phyloP scores from a whole-genome alignment of 2,329 filamentous ascomycete species.

The Paecilomyces sp. region DNA sequence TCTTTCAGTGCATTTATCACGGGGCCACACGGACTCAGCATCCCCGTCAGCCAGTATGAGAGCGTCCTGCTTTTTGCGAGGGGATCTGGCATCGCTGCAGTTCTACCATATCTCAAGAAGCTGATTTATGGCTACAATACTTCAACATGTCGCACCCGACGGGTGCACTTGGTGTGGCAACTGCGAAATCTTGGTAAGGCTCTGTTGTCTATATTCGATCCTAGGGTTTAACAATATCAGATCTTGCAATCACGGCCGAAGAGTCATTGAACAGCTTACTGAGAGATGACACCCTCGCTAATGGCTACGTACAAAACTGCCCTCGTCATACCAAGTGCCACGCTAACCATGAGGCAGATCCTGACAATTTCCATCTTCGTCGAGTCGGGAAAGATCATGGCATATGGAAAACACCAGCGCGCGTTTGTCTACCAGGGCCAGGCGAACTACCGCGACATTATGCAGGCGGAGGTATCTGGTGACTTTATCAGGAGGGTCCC shows the following conservation, averaged over 20 bases:
- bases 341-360: conserved; percentile 11
- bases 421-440: conserved; percentile 14
- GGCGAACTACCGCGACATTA: conserved; percentile 13
- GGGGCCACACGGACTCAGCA: conserved; percentile 18
- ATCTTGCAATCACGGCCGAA: conserved; percentile 10
- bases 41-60: conserved; percentile 16
- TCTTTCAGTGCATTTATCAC: conserved; percentile 15
- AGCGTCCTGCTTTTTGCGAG: conserved; percentile 24
- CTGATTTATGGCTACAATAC: conserved; percentile 21
- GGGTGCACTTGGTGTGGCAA: conserved; percentile 23
- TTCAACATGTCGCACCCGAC: conserved; percentile 10
- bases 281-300: conserved; percentile 15
- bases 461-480: conserved; percentile 14
- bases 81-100: conserved; percentile 19
- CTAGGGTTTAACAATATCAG: conserved; percentile 4
- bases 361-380: conserved; percentile 19
- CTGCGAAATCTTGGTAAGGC: conserved; percentile 12
- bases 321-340: conserved; percentile 3
- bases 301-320: conserved; percentile 17
- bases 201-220: not conserved
- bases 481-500: conserved; percentile 10
- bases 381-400: conserved; percentile 8
- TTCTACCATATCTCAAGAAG: conserved; percentile 23
- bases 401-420: conserved; percentile 13
- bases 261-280: conserved; percentile 16